A percentile compares a stretch with the other conserved stretches of the same genome.
These are phyloP conservation scores for Alloascoidea africana DNA, from an alignment of 805 yeast species.

Conservation along the genomic window DNA sequence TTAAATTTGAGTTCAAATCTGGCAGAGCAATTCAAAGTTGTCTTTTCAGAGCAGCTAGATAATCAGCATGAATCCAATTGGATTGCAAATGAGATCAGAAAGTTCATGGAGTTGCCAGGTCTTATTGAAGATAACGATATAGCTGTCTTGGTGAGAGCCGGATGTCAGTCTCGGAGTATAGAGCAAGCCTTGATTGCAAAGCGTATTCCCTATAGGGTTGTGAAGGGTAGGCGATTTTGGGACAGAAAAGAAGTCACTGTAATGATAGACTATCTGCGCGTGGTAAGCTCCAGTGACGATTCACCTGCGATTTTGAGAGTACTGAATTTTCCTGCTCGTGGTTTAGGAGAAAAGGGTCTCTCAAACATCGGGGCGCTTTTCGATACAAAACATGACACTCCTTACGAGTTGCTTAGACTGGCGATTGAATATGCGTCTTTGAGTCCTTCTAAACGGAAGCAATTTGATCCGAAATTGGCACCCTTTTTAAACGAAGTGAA, in stretches of 20 bases:
- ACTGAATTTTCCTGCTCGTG: slow-evolving; percentile 45
- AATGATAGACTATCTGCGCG: slow-evolving; percentile 49
- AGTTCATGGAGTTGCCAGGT: slow-evolving; percentile 20
- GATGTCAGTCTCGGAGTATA: slow-evolving; percentile 41
- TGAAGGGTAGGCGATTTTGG: slow-evolving; percentile 73
- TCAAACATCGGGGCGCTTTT: neutral
- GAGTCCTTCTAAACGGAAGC: too few species aligned
- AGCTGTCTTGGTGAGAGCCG: slow-evolving; percentile 56
- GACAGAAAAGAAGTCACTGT: slow-evolving; percentile 52
- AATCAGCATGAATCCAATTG: slow-evolving; percentile 40
- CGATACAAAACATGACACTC: neutral
- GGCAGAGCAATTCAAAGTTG: slow-evolving; percentile 28
- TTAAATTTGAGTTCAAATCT: slow-evolving; percentile 29
- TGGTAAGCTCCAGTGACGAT: slow-evolving; percentile 44
- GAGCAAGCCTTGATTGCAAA: slow-evolving; percentile 45
- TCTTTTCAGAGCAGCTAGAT: slow-evolving; percentile 24
- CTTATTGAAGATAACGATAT: slow-evolving; percentile 41
- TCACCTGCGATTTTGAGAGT: slow-evolving; percentile 42
- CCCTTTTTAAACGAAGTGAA: neutral
- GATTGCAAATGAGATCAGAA: slow-evolving; percentile 39
- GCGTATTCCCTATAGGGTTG: slow-evolving; percentile 48
- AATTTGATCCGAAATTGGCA: neutral
- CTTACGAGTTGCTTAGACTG: neutral
- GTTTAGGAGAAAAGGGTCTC: slow-evolving; percentile 37
- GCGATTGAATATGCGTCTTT: neutral